Conservation (phyloP, 148 eudicot genomes). For the Camellia japonica region DNA sequence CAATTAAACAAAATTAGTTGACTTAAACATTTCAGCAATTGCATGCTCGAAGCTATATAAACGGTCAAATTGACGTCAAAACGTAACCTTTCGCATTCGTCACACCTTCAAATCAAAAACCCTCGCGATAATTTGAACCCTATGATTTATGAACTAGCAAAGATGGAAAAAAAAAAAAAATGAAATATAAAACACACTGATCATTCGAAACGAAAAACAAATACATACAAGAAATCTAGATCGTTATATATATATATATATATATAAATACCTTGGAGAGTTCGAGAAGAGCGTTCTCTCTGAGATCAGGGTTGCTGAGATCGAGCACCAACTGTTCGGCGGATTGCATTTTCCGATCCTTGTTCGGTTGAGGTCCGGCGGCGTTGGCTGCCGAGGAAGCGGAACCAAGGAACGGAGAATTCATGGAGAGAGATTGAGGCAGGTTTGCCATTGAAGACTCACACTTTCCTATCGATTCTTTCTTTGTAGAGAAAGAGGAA, state of each 20-base stretch:
- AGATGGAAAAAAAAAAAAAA: background rate
- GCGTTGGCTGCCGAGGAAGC: conserved; percentile 19
- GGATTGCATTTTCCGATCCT: conserved; percentile 70
- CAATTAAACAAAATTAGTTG: background rate
- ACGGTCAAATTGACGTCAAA: background rate
- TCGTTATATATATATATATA: background rate
- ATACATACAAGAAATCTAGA: background rate
- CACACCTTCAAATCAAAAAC: background rate
- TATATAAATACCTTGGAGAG: conserved; percentile 64
- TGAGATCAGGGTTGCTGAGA: conserved; percentile 77
- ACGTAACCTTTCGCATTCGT: background rate
- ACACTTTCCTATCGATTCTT: background rate
- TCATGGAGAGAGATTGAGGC: conserved; percentile 46
- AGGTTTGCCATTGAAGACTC: conserved; percentile 42
- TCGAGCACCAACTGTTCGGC: conserved; percentile 84
- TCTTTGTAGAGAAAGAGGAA: background rate
- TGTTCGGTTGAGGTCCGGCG: conserved; percentile 28
- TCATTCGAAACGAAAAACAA: background rate
- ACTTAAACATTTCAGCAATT: background rate
- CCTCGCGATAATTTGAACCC: background rate
- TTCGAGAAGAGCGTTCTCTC: conserved; percentile 89
- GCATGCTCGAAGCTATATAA: background rate
- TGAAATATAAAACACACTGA: background rate
- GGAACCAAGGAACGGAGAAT: conserved; percentile 36
- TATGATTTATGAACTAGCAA: background rate